phyloP scores from a whole-genome alignment of 2,329 filamentous ascomycete species.

The Aspergillus carbonarius region DNA sequence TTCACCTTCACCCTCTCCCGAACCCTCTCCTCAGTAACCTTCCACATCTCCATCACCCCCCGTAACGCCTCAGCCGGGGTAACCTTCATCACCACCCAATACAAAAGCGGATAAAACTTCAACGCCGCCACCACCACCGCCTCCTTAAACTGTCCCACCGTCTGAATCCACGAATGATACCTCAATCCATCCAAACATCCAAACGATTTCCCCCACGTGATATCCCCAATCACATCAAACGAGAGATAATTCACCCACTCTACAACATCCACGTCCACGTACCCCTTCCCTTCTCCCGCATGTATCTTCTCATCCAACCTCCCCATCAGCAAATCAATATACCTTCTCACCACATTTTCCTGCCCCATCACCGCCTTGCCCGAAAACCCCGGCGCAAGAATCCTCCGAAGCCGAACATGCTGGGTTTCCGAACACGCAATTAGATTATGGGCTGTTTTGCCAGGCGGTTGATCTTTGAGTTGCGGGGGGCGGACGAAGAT shows the following conservation, averaged over 20 bases:
- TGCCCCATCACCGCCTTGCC: constrained; percentile 22
- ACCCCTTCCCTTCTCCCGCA: not conserved
- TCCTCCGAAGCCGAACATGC: constrained; percentile 20
- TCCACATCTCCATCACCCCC: not conserved
- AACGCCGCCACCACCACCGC: not conserved
- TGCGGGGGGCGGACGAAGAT: constrained; percentile 1
- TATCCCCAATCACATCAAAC: constrained; percentile 17
- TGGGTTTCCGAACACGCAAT: constrained; percentile 12
- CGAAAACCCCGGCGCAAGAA: constrained; percentile 24
- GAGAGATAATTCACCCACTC: constrained; percentile 13
- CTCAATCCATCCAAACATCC: constrained; percentile 5
- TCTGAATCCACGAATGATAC: constrained; percentile 8
- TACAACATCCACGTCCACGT: constrained; percentile 4
- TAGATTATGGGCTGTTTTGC: constrained; percentile 8
- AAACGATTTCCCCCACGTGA: constrained; percentile 11
- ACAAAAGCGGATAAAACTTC: constrained; percentile 1
- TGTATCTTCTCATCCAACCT: constrained; percentile 9
- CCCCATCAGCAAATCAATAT: constrained; percentile 19
- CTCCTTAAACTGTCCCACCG: not conserved
- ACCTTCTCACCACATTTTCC: constrained; percentile 22
- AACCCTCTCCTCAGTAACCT: not conserved
- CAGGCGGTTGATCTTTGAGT: constrained; percentile 17
- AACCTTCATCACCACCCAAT: not conserved
- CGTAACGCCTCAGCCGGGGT: not conserved
- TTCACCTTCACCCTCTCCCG: not conserved